Conservation (phyloP, 805 yeast species). For the Barnettozyma pratensis region DNA sequence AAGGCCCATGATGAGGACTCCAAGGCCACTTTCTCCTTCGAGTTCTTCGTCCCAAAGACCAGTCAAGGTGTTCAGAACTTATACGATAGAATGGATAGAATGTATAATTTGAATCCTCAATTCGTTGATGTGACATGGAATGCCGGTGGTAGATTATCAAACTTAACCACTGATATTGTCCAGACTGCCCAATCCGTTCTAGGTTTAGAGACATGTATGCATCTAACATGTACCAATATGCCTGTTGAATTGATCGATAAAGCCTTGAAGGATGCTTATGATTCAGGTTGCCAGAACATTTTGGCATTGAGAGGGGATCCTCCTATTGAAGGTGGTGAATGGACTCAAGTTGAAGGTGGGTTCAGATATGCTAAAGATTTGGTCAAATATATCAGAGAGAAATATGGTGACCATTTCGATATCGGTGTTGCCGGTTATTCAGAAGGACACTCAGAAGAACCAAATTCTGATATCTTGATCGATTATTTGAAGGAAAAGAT, state of each 20-base stretch:
- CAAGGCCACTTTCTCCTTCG: constrained; percentile 83
- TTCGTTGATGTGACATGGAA: constrained; percentile 98
- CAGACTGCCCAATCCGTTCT: constrained; percentile 84
- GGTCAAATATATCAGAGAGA: constrained; percentile 63
- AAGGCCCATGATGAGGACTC: constrained; percentile 25
- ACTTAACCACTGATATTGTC: constrained; percentile 86
- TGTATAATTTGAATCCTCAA: constrained; percentile 87
- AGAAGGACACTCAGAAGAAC: constrained; percentile 93
- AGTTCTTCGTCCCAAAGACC: constrained; percentile 96
- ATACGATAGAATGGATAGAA: constrained; percentile 95
- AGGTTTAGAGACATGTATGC: constrained; percentile 97
- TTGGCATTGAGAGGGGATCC: constrained; percentile 95
- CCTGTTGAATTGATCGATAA: constrained; percentile 70
- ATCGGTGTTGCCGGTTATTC: constrained; percentile 98
- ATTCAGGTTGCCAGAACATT: constrained; percentile 92
- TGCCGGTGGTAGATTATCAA: constrained; percentile 89
- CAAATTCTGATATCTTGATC: constrained; percentile 41
- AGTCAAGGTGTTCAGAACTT: constrained; percentile 94
- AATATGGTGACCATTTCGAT: constrained; percentile 85
- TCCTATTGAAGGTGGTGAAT: constrained; percentile 58
- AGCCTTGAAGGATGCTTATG: constrained; percentile 80
- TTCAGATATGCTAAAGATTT: constrained; percentile 87
- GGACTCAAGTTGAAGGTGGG: constrained; percentile 56
- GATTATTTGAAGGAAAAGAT: constrained; percentile 76
- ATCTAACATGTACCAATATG: constrained; percentile 96